Conservation (phyloP, 139 green algal species). For the Haematococcus lacustris region DNA sequence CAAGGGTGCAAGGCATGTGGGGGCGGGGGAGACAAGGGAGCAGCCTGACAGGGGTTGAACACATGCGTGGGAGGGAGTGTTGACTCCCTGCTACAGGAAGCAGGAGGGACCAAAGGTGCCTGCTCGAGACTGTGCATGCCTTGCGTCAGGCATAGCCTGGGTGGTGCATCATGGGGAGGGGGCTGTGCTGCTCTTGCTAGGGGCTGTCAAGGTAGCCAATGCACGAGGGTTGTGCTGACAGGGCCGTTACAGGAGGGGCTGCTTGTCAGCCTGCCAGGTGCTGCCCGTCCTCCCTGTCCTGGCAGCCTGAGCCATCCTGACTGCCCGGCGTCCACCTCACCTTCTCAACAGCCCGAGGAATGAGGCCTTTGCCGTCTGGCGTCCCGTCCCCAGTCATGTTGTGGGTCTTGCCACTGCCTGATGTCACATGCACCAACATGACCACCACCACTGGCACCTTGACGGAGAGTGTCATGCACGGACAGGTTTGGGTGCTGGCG, state of each 20-base stretch:
- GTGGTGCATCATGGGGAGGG: not conserved
- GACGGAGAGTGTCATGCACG: not conserved
- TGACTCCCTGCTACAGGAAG: too few relatives aligned
- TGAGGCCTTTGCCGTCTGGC: constrained; percentile 62
- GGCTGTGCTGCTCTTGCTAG: not conserved
- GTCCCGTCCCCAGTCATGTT: constrained; percentile 71
- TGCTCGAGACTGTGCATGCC: too few relatives aligned
- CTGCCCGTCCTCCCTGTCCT: constrained; percentile 26
- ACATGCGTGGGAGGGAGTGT: too few relatives aligned
- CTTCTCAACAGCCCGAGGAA: constrained; percentile 68
- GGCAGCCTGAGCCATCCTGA: not conserved
- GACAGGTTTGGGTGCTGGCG: too few relatives aligned
- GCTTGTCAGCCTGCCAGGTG: constrained; percentile 8
- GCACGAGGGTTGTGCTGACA: not conserved
- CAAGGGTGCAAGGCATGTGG: too few relatives aligned
- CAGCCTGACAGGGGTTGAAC: too few relatives aligned
- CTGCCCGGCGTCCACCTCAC: constrained; percentile 30
- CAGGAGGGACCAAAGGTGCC: too few relatives aligned
- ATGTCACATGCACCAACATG: constrained; percentile 57
- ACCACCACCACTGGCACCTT: not conserved
- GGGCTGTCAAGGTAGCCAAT: not conserved
- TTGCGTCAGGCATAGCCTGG: not conserved
- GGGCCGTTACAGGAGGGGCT: constrained; percentile 4
- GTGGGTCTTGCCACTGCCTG: constrained; percentile 84
- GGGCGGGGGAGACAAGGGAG: too few relatives aligned